Conservation (phyloP, 495 filamentous ascomycete species). For the Xylaria cubensis region DNA sequence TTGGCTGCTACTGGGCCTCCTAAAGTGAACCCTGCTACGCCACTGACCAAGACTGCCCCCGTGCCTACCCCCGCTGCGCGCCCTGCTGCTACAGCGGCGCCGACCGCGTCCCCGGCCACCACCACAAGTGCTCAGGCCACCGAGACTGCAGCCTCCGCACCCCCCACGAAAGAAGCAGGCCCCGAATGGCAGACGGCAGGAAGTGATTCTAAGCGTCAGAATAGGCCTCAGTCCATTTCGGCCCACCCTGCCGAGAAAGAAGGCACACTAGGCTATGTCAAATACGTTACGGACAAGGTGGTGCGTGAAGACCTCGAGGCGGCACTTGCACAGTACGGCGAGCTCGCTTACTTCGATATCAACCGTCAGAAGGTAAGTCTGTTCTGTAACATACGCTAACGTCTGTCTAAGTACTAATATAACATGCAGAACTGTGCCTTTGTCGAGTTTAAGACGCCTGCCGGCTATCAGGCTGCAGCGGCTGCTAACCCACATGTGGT, state of each 20-base stretch:
- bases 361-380: slow-evolving; percentile 81
- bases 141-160: slow-evolving; percentile 31
- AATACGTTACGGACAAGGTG: slow-evolving; percentile 90
- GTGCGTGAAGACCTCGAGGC: slow-evolving; percentile 69
- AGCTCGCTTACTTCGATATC: slow-evolving; percentile 86
- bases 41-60: slow-evolving; percentile 52
- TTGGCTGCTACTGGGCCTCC: slow-evolving; percentile 54
- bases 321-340: slow-evolving; percentile 73
- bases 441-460: slow-evolving; percentile 82
- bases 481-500: slow-evolving; percentile 86
- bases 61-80: slow-evolving; percentile 49
- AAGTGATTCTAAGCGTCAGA: slow-evolving; percentile 80
- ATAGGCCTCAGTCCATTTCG: slow-evolving; percentile 63
- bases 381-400: slow-evolving; percentile 17
- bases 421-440: slow-evolving; percentile 86
- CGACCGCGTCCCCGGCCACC: slow-evolving; percentile 39
- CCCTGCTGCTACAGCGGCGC: slow-evolving; percentile 35
- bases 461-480: slow-evolving; percentile 81
- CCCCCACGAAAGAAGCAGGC: slow-evolving; percentile 53
- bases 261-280: slow-evolving; percentile 82
- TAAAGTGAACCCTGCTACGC: slow-evolving; percentile 50
- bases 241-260: slow-evolving; percentile 64
- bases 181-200: slow-evolving; percentile 82
- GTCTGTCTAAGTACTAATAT: slow-evolving; percentile 22
- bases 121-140: slow-evolving; percentile 33